Evolutionary conservation across 2,329 filamentous ascomycete genomes (phyloP), one percentile per base, ranked within the genome.

Genomic region (Aureobasidium uvarum): DNA sequence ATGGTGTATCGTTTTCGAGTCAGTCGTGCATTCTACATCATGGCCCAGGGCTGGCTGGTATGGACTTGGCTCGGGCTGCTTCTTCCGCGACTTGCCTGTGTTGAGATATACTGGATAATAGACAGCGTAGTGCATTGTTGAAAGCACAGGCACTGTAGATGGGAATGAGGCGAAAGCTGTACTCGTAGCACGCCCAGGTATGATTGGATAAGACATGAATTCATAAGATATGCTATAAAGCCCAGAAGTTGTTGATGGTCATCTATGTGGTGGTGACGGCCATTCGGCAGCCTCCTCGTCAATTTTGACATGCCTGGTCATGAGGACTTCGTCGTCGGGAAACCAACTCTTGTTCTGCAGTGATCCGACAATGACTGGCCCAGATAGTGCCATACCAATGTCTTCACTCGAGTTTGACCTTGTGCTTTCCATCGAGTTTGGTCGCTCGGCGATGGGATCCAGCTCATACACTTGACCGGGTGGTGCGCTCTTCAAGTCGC

Each of bases 291-390:
- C 56, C 25, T 60, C 56, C n/a, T 60, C 56, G 13, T 60, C 56
- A 3, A 60, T 45, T 1, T 60, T 60, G 43, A 60, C 43, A 3
- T 48, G 56, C 38, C 43, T 46, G 6, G 56, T 60, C 56, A 60
- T 60, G 2, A 48, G n/a, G 3, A 60, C 56, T 13, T 60, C 56
- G n/a, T 60, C 56, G 11, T 60, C 56, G 16, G 56, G 56, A 25
- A 60, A 60, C 56, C 56, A 60, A 25, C 56, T 46, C 31, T 60
- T 60, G 39, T 58, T 58, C 39, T 31, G 55, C 55, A 58, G 39
- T 16, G 55, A 58, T 5, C 55, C 55, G 11, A 33, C 41, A 13
- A 23, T 20, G 14, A 31, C 31, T 13, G 54, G 36, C 31, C 36
- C 54, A 16, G 38, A 25, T 2, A 23, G 6, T 11, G 13, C 11